Conservation (phyloP, 31 red algal genomes). For the Porphyra umbilicalis region DNA sequence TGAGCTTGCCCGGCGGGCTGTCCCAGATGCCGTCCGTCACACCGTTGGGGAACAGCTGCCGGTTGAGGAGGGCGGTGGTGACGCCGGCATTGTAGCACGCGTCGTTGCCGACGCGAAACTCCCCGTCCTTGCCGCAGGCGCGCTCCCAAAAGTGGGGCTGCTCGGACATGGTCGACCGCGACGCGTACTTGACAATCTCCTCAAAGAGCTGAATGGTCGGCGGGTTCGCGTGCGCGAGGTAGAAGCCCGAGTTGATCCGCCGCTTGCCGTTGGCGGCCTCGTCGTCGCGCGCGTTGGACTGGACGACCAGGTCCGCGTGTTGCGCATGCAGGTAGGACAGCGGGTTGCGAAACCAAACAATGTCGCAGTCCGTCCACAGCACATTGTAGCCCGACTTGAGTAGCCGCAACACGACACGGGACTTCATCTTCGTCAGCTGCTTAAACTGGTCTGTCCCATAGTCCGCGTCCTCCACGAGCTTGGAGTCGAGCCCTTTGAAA, state of each 20-base stretch:
- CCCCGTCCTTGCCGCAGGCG: conserved; percentile 52
- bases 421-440: conserved; percentile 65
- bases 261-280: conserved; percentile 33
- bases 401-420: conserved; percentile 48
- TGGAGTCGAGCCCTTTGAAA: conserved; percentile 12
- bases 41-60: conserved; percentile 31
- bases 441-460: conserved; percentile 50
- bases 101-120: conserved; percentile 18
- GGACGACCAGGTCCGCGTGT: conserved; percentile 39
- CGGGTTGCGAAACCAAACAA: conserved; percentile 58
- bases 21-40: conserved; percentile 36
- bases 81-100: conserved; percentile 23
- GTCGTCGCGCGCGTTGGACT: conserved; percentile 48
- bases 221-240: conserved; percentile 13
- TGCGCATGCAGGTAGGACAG: conserved; percentile 16
- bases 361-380: conserved; percentile 61
- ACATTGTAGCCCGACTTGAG: conserved; percentile 53
- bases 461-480: conserved; percentile 7
- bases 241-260: conserved; percentile 69
- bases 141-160: conserved; percentile 74
- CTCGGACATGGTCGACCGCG: conserved; percentile 40
- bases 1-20: neutral
- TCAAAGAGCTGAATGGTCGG: conserved; percentile 34
- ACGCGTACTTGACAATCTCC: conserved; percentile 41
- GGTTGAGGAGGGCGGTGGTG: conserved; percentile 14